These are phyloP conservation scores for Cocos nucifera DNA, from an alignment of 176 grass and related monocot species.

Conservation along the genomic window DNA sequence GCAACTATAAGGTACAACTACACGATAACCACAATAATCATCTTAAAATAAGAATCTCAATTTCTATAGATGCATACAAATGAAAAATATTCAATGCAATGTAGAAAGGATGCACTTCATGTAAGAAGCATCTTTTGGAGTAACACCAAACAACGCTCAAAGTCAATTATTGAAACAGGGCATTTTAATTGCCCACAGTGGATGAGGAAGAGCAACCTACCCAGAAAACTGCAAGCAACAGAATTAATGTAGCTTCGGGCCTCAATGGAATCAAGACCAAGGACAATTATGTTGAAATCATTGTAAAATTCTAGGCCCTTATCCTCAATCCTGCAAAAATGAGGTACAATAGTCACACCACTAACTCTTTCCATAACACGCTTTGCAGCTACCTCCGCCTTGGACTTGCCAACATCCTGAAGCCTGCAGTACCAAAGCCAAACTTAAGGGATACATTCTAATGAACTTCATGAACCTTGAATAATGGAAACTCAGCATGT, in stretches of 20 bases:
- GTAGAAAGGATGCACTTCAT: too few relatives aligned
- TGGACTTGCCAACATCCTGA: conserved; percentile 93
- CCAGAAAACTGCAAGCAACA: conserved; percentile 90
- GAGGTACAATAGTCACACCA: conserved; percentile 81
- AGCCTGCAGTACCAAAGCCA: conserved; percentile 29
- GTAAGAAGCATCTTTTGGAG: too few relatives aligned
- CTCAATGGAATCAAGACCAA: conserved; percentile 98
- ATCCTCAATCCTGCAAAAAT: conserved; percentile 99
- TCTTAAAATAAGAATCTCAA: too few relatives aligned
- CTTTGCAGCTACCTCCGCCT: conserved; percentile 88
- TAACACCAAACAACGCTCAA: too few relatives aligned
- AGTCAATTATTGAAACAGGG: too few relatives aligned
- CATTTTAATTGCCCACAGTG: background rate
- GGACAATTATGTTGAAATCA: conserved; percentile 94
- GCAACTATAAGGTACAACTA: too few relatives aligned
- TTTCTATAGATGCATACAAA: too few relatives aligned
- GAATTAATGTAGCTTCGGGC: conserved; percentile 97
- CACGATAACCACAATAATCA: too few relatives aligned
- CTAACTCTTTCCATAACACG: conserved; percentile 90
- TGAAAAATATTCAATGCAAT: too few relatives aligned
- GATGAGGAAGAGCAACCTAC: conserved; percentile 33
- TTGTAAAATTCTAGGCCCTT: conserved; percentile 81
- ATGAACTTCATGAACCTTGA: too few relatives aligned
- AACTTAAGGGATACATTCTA: background rate
- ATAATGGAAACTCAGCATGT: too few relatives aligned